These are phyloP conservation scores for Phtheirospermum japonicum DNA, from an alignment of 257 asterid genomes.

Conservation along the genomic window DNA sequence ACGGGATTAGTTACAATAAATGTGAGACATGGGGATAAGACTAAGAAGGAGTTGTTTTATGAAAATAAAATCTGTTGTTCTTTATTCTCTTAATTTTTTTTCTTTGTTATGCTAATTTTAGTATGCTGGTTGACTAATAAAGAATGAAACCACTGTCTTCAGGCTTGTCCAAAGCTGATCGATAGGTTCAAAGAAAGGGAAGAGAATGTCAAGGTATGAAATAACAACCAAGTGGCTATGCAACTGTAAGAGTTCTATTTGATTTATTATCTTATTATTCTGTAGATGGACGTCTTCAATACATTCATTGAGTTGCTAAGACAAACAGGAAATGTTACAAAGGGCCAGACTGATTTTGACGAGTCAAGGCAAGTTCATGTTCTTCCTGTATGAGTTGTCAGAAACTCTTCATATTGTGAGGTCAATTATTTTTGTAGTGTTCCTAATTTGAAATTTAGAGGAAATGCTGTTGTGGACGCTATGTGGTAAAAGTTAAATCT, in stretches of 20 bases:
- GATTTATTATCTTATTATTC: slow-evolving; percentile 26
- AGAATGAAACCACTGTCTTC: slow-evolving; percentile 27
- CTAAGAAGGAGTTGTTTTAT: slow-evolving; percentile 21
- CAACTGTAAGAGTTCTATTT: slow-evolving; percentile 5
- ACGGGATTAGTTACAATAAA: not conserved
- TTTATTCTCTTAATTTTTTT: slow-evolving; percentile 6
- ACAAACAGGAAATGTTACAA: slow-evolving; percentile 93
- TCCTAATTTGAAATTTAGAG: slow-evolving; percentile 9
- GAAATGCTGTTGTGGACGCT: slow-evolving; percentile 13
- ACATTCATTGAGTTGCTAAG: slow-evolving; percentile 91
- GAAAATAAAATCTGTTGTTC: not conserved
- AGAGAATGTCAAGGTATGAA: slow-evolving; percentile 91
- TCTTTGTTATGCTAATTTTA: slow-evolving; percentile 13
- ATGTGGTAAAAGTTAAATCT: slow-evolving; percentile 10
- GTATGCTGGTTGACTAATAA: slow-evolving; percentile 21
- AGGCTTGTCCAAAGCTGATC: slow-evolving; percentile 99
- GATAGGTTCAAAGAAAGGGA: slow-evolving; percentile 98
- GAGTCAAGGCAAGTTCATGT: slow-evolving; percentile 71
- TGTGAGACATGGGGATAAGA: slow-evolving; percentile 9
- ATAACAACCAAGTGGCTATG: slow-evolving; percentile 3
- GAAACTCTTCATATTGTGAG: slow-evolving; percentile 18
- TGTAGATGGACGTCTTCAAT: slow-evolving; percentile 96
- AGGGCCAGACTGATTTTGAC: slow-evolving; percentile 75
- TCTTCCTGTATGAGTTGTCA: slow-evolving; percentile 17
- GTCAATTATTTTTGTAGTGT: slow-evolving; percentile 8